Percentiles rank a stretch among this genome's conserved stretches.
Conservation (phyloP, 2,329 filamentous ascomycete genomes). For the Aspergillus quadricinctus region DNA sequence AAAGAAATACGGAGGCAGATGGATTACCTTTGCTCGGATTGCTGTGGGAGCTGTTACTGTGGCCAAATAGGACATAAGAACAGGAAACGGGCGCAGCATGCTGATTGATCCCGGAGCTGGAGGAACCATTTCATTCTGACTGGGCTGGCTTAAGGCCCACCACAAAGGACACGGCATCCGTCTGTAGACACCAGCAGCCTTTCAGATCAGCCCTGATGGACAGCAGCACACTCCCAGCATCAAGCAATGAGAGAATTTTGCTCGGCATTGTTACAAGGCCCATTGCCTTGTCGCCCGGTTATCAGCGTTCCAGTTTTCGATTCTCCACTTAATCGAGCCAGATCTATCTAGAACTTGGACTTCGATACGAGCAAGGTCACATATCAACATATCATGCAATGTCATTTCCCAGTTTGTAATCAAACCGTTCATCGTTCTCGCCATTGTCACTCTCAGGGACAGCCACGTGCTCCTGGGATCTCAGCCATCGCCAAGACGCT, state of each 20-base stretch:
- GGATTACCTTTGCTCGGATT: background rate
- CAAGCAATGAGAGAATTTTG: background rate
- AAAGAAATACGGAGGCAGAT: background rate
- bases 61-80: background rate
- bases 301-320: background rate
- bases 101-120: background rate
- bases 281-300: background rate
- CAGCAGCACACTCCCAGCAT: background rate
- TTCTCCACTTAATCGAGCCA: background rate
- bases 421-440: background rate
- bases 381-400: background rate
- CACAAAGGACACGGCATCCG: background rate
- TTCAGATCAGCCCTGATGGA: background rate
- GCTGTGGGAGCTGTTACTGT: background rate
- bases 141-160: background rate
- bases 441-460: background rate
- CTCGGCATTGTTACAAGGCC: background rate
- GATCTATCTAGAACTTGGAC: background rate
- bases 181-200: background rate
- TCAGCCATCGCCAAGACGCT: constrained; percentile 2
- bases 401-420: background rate
- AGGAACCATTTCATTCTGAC: background rate
- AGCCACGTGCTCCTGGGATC: constrained; percentile 10
- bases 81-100: background rate
- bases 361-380: background rate